A percentile compares a stretch with the other conserved stretches of the same genome.
Conservation (phyloP, 495 filamentous ascomycete genomes). For the Neurospora sp. region DNA sequence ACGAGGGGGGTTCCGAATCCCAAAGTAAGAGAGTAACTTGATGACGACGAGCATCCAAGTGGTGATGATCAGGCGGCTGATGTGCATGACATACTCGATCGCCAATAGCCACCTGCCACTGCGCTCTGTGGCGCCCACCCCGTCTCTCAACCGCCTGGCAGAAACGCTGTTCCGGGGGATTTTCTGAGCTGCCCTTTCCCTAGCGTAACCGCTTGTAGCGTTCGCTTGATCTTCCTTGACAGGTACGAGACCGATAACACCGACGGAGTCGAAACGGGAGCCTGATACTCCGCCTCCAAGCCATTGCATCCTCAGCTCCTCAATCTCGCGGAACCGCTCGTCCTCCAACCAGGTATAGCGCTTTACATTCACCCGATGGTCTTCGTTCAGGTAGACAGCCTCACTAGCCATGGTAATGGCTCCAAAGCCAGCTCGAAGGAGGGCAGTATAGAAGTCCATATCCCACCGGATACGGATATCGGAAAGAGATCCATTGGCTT, state of each 20-base stretch:
- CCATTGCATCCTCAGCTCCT: conserved; percentile 46
- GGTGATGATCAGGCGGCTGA: conserved; percentile 54
- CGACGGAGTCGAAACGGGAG: conserved; percentile 36
- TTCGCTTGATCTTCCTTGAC: conserved; percentile 34
- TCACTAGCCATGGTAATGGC: conserved; percentile 87
- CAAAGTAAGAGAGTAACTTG: conserved; percentile 45
- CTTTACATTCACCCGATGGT: conserved; percentile 59
- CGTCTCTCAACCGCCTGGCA: conserved; percentile 39
- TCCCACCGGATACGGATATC: conserved; percentile 67
- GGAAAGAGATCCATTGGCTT: conserved; percentile 76
- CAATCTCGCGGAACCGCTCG: conserved; percentile 58
- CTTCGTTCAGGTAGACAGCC: conserved; percentile 91
- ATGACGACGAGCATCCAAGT: conserved; percentile 47
- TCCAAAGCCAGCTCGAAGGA: conserved; percentile 76
- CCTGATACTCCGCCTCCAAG: conserved; percentile 31
- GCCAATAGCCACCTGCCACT: conserved; percentile 64
- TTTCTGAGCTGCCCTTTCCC: conserved; percentile 50
- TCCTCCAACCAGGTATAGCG: conserved; percentile 89
- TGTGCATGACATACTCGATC: conserved; percentile 61
- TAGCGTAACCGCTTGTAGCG: conserved; percentile 52
- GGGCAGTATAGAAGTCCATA: conserved; percentile 90
- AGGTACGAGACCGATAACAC: conserved; percentile 42
- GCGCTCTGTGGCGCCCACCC: conserved; percentile 67
- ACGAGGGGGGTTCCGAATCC: conserved; percentile 51
- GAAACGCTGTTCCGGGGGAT: conserved; percentile 36